These are phyloP conservation scores for Globisporangium abappressorium DNA, from an alignment of 352 stramenopile genomes.

Conservation along the genomic window DNA sequence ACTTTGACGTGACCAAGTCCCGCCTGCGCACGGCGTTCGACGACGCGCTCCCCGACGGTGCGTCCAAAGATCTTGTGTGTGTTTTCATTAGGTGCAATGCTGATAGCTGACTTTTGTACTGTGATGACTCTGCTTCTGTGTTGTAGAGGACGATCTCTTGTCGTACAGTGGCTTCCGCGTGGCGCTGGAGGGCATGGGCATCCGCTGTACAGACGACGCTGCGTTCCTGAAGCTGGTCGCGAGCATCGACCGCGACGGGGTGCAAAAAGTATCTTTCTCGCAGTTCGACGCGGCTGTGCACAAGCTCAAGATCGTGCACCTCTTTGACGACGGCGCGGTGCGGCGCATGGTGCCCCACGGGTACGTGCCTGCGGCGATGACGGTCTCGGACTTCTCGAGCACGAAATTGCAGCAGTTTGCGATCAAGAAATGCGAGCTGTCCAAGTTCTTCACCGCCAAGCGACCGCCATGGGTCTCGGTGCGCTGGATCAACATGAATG, in stretches of 20 bases:
- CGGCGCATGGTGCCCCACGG: slow-evolving; percentile 45
- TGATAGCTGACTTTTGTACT: too few species aligned
- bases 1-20: slow-evolving; percentile 83
- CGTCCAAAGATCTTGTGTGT: not conserved
- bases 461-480: slow-evolving; percentile 77
- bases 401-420: slow-evolving; percentile 67
- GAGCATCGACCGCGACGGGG: slow-evolving; percentile 53
- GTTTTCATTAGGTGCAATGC: not conserved
- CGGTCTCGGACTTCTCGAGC: slow-evolving; percentile 78
- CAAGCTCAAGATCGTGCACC: slow-evolving; percentile 84
- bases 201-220: slow-evolving; percentile 62
- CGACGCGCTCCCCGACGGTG: slow-evolving; percentile 50
- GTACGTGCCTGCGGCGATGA: slow-evolving; percentile 58
- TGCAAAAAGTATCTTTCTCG: slow-evolving; percentile 46
- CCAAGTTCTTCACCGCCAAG: slow-evolving; percentile 72
- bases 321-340: slow-evolving; percentile 76
- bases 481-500: slow-evolving; percentile 86
- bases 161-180: slow-evolving; percentile 56
- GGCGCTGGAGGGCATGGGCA: slow-evolving; percentile 64
- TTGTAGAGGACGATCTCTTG: slow-evolving; percentile 32
- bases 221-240: slow-evolving; percentile 74
- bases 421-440: slow-evolving; percentile 45
- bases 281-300: slow-evolving; percentile 83
- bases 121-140: too few species aligned
- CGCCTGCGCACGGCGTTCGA: slow-evolving; percentile 69